Evolutionary conservation across 2,329 filamentous ascomycete genomes (phyloP), one percentile per base, ranked within the genome.

Genomic region (Ophiocordyceps robertsii): DNA sequence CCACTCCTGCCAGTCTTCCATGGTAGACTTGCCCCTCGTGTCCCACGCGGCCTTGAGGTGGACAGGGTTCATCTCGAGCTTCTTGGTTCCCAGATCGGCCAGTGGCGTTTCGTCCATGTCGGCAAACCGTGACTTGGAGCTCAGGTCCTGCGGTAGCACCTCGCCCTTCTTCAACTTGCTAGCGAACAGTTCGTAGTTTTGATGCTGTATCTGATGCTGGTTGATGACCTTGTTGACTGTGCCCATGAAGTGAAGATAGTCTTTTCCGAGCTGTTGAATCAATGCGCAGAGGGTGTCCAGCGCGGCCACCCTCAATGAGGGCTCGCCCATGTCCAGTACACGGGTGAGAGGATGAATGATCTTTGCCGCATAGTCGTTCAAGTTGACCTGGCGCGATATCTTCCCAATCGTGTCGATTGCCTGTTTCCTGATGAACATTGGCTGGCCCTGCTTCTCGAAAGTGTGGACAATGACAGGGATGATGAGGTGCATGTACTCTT

Each of bases 1-100:
- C 92, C 92, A 99, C 61, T 99, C 92, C 54, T 95, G 86, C 92
- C 92, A 99, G 63, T 99, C 92, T 58, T 99, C 92, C 54, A 89
- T 88, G 10, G 92, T 99, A 0, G 90, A 95, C 57, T 95, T 95
- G 46, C 93, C 88, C 45, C 83, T 88, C 0, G 93, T 92, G 53
- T 96, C 92, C 92, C 92, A 99, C 0, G 93, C 92, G 49, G 84
- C 83, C 63, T 96, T 95, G 19, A 99, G 70, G 67, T 98, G 93
- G 49, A 96, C 89, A 40, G 95, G 88, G 52, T 98, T 99, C 62
- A 96, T 90, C 47, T 94, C 88, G 30, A 96, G 73, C 63, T 96
- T 96, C 69, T 95, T 95, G 12, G 84, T 85, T 2, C 82, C 80
- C 37, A 93, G 82, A 50, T 96, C 90, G 0, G 84, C 79, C 53